Percentiles rank a stretch among this genome's conserved stretches.
phyloP scores from a whole-genome alignment of 371 early-diverging fungal genomes.

The Rhizomucor pusillus region DNA sequence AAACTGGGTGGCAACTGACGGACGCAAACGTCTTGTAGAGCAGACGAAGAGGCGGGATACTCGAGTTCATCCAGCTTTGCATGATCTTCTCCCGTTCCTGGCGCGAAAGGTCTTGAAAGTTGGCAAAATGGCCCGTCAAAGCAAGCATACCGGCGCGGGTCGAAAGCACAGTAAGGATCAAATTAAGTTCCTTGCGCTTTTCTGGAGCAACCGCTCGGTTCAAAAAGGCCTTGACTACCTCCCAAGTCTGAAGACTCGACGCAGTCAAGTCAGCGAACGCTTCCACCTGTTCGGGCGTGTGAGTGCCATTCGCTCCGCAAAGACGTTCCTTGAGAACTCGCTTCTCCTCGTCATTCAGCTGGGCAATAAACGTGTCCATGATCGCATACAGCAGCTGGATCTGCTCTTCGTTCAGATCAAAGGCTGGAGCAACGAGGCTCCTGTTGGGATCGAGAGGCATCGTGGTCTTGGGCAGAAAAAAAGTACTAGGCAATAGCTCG shows the following conservation, averaged over 20 bases:
- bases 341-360: conserved; percentile 29
- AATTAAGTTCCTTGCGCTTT: conserved; percentile 29
- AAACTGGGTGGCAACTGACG: conserved; percentile 23
- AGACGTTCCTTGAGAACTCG: conserved; percentile 22
- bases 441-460: conserved; percentile 11
- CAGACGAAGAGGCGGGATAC: conserved; percentile 45
- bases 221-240: conserved; percentile 15
- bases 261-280: conserved; percentile 7
- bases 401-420: conserved; percentile 33
- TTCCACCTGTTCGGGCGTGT: conserved; percentile 3
- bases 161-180: conserved; percentile 28
- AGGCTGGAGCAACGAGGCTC: conserved; percentile 1
- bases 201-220: conserved; percentile 32
- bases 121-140: conserved; percentile 49
- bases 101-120: conserved; percentile 45
- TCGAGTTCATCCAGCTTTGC: conserved; percentile 43
- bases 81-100: conserved; percentile 51
- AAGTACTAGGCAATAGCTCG: background rate
- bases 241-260: conserved; percentile 12
- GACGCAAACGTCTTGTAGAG: conserved; percentile 32
- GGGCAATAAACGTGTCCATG: conserved; percentile 47
- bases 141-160: conserved; percentile 53
- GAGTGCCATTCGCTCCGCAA: conserved; percentile 1
- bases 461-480: background rate
- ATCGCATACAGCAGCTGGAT: conserved; percentile 38